Percentiles rank a stretch among this genome's conserved stretches.
Evolutionary conservation across 805 yeast genomes (phyloP).

Genomic region (Babjeviella inositovora): DNA sequence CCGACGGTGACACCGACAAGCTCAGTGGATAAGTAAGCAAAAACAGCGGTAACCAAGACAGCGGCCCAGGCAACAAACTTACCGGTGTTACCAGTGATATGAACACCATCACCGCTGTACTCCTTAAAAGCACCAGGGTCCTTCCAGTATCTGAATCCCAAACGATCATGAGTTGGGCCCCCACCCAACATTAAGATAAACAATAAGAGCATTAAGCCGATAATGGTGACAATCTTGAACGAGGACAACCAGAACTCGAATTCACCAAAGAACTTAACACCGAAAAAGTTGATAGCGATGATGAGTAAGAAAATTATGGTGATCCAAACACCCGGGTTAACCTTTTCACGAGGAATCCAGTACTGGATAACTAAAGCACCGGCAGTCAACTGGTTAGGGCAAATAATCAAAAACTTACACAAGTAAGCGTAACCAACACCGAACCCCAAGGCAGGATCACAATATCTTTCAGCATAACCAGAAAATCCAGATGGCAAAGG

Average conservation of each 20-base stretch:
- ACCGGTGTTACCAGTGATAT: slow-evolving; percentile 27
- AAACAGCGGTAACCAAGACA: slow-evolving; percentile 50
- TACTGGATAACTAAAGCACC: slow-evolving; percentile 36
- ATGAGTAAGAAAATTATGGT: slow-evolving; percentile 19
- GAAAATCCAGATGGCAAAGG: slow-evolving; percentile 41
- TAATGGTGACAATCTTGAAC: slow-evolving; percentile 43
- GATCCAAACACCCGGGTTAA: slow-evolving; percentile 40
- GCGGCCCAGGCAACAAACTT: slow-evolving; percentile 45
- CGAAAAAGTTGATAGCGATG: slow-evolving; percentile 17
- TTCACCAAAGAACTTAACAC: slow-evolving; percentile 29
- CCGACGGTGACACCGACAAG: slow-evolving; percentile 59
- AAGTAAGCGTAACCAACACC: slow-evolving; percentile 40
- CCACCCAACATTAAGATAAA: slow-evolving; percentile 65
- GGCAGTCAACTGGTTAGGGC: slow-evolving; percentile 43
- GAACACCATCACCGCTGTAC: slow-evolving; percentile 17
- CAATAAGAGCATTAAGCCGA: slow-evolving; percentile 50
- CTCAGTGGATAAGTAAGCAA: slow-evolving; percentile 61
- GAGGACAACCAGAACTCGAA: slow-evolving; percentile 30
- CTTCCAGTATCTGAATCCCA: slow-evolving; percentile 59
- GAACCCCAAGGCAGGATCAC: slow-evolving; percentile 36
- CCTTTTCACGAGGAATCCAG: slow-evolving; percentile 27
- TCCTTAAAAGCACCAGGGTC: slow-evolving; percentile 50
- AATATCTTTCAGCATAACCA: slow-evolving; percentile 34
- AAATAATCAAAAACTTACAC: slow-evolving; percentile 31
- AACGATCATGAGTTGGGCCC: slow-evolving; percentile 57